Evolutionary conservation across 176 grass and related monocot species (phyloP), one percentile per base, ranked within the genome.

Genomic region (Urochloa ruziziensis): DNA sequence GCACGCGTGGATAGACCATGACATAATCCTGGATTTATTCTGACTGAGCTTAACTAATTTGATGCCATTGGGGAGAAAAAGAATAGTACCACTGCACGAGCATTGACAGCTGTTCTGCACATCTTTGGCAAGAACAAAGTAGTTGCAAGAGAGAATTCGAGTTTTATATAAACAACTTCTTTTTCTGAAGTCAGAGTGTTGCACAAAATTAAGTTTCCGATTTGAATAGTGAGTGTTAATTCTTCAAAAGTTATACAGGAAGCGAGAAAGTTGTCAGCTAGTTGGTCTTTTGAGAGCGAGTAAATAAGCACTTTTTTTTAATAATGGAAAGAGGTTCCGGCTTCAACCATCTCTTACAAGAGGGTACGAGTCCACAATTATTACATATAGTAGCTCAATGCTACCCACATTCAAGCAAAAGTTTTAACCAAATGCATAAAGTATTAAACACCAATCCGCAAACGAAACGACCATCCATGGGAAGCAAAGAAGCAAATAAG

Each of bases 21-120:
- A 86, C 78, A 86, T 90, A 78, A 71, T 82, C 64, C 78, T 66
- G 73, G 83, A 73, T 86, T 82, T 82, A 29, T 86, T 90, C 11
- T 70, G 9, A 73, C 65, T 23, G 46, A 40, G 29, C 82, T 37
- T 58, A 70, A 77, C 37, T 82, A 90, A 59, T 23, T 71, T 86
- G 47, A 60, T 66, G 29, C 37, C 32, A 1, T 3, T 62, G 17
- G 18, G 29, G 44, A 73, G 27, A 2, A 19, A 62, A 82, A 64
- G n/a, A 21, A 39, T 30, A 37, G 29, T 37, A 62, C 56, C 25
- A 35, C 32, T 25, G 15, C 49, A 39, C 53, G 57, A 34, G 21
- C 28, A 28, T 78, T 46, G 67, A 23, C 73, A 81, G 78, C 54
- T 68, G 29, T 79, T 78, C 7, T 32, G 28, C 67, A 63, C 34